Conservation (phyloP, 1,284 basidiomycete genomes). For the Cryptococcus jaspeensis region DNA sequence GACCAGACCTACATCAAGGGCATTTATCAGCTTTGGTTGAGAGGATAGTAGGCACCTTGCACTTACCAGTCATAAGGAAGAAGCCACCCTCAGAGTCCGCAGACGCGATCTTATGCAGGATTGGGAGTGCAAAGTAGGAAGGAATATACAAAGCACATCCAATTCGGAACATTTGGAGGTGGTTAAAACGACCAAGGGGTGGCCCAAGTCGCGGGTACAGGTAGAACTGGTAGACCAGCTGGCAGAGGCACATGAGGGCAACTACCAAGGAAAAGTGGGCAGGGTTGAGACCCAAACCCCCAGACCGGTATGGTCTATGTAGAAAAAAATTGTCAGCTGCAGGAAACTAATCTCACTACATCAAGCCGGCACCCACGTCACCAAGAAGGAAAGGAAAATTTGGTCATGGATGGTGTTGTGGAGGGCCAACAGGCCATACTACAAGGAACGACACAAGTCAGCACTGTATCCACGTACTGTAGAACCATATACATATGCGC, state of each 20-base stretch:
- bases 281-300: slow-evolving; percentile 51
- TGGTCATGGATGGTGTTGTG: slow-evolving; percentile 52
- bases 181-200: slow-evolving; percentile 49
- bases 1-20: slow-evolving; percentile 29
- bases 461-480: neutral
- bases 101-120: slow-evolving; percentile 46
- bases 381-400: slow-evolving; percentile 51
- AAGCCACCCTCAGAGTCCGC: slow-evolving; percentile 44
- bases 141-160: slow-evolving; percentile 49
- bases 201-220: slow-evolving; percentile 52
- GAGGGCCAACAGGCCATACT: slow-evolving; percentile 51
- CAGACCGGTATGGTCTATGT: slow-evolving; percentile 44
- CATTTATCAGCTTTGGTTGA: neutral
- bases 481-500: neutral
- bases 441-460: neutral
- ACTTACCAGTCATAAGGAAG: slow-evolving; percentile 49
- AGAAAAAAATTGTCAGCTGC: slow-evolving; percentile 9
- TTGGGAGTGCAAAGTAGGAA: slow-evolving; percentile 48
- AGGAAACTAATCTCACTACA: neutral
- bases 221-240: slow-evolving; percentile 53
- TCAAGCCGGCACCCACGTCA: slow-evolving; percentile 35
- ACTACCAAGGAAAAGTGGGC: slow-evolving; percentile 51
- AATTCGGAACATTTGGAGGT: slow-evolving; percentile 52
- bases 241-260: slow-evolving; percentile 52
- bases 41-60: neutral